These are phyloP conservation scores for Quillaja saponaria DNA, from an alignment of 306 rosid species.

Conservation along the genomic window DNA sequence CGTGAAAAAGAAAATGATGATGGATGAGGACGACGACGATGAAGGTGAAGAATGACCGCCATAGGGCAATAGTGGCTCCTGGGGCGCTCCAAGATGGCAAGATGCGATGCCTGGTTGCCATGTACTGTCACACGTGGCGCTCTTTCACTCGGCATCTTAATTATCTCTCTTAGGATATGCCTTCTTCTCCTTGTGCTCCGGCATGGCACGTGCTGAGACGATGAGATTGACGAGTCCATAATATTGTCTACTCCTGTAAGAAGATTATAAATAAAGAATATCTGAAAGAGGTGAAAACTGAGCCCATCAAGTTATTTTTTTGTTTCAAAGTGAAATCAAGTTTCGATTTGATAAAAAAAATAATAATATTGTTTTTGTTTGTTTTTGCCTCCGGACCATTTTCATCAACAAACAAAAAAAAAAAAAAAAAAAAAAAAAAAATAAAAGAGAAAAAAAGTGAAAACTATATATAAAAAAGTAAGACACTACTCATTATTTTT, in stretches of 20 bases:
- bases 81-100: constrained; percentile 57
- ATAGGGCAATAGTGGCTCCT: constrained; percentile 41
- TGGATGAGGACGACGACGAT: constrained; percentile 27
- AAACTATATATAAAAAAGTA: too few relatives aligned
- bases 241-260: neutral
- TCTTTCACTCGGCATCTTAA: constrained; percentile 51
- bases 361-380: too few relatives aligned
- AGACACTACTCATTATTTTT: too few relatives aligned
- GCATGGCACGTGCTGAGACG: constrained; percentile 18
- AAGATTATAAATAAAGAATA: too few relatives aligned
- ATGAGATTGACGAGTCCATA: neutral
- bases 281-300: too few relatives aligned
- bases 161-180: constrained; percentile 71
- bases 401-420: neutral
- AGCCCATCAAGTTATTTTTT: too few relatives aligned
- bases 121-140: constrained; percentile 80
- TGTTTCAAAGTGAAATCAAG: too few relatives aligned
- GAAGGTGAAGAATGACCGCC: constrained; percentile 54
- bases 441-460: too few relatives aligned
- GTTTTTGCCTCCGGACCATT: too few relatives aligned
- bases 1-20: neutral
- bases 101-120: constrained; percentile 80
- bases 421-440: too few relatives aligned
- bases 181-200: neutral
- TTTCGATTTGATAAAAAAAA: too few relatives aligned